Evolutionary conservation across 371 early-diverging fungal genomes (phyloP).

Genomic region (Syncephalastrum sp.): DNA sequence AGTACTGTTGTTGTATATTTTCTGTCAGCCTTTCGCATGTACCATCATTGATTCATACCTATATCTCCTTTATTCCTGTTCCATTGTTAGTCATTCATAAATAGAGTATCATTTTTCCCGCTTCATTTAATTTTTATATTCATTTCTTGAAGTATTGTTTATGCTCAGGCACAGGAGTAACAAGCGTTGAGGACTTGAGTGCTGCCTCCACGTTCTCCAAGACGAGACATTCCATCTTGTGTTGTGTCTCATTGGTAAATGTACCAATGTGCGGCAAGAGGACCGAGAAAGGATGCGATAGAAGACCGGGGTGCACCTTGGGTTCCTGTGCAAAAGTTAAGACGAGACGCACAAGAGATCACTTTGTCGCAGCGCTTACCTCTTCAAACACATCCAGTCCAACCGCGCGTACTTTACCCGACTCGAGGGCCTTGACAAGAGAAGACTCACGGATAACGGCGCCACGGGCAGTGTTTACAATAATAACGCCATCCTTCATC

Average conservation of each 20-base stretch:
- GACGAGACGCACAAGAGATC: not conserved
- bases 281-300: conserved; percentile 38
- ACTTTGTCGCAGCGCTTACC: conserved; percentile 15
- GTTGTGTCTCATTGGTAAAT: conserved; percentile 36
- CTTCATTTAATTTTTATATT: not conserved
- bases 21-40: conserved; percentile 10
- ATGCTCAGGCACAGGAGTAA: conserved; percentile 48
- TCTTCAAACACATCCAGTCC: conserved; percentile 66
- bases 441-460: conserved; percentile 57
- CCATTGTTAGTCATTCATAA: conserved; percentile 2
- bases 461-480: conserved; percentile 65
- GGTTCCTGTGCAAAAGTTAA: conserved; percentile 25
- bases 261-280: conserved; percentile 51
- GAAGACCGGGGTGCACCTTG: conserved; percentile 36
- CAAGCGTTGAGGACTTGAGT: conserved; percentile 22
- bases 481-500: conserved; percentile 55
- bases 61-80: conserved; percentile 1
- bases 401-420: conserved; percentile 54
- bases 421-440: conserved; percentile 50
- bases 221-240: conserved; percentile 44
- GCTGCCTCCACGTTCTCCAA: conserved; percentile 38
- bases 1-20: conserved; percentile 8
- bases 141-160: conserved; percentile 24
- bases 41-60: conserved; percentile 4
- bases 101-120: not conserved